A percentile compares a stretch with the other conserved stretches of the same genome.
These are phyloP conservation scores for Primulina tabacum DNA, from an alignment of 257 asterid genomes.

Conservation along the genomic window DNA sequence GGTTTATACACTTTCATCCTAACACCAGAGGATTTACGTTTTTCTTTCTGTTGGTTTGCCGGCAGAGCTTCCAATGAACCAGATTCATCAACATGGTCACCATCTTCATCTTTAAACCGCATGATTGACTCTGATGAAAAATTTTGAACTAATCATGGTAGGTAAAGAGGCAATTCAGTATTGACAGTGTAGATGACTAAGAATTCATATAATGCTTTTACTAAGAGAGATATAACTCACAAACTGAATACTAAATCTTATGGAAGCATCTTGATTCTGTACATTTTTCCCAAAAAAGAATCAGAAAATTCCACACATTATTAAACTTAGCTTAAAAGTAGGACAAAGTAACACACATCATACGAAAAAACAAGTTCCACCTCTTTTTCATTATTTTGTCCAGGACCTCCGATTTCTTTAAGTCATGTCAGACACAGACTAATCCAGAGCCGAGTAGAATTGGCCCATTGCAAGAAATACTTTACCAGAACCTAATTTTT, in stretches of 20 bases:
- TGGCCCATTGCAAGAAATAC: neutral
- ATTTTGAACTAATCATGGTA: neutral
- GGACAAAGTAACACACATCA: neutral
- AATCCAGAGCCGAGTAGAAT: neutral
- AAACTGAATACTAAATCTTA: conserved; percentile 14
- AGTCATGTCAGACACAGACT: neutral
- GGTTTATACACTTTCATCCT: conserved; percentile 49
- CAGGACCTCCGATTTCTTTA: neutral
- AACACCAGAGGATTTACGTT: conserved; percentile 44
- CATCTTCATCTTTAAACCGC: conserved; percentile 42
- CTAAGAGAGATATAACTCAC: neutral
- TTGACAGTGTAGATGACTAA: neutral
- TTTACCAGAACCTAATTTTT: neutral
- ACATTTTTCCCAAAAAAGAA: neutral
- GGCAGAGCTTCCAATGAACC: conserved; percentile 45
- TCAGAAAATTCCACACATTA: conserved; percentile 13
- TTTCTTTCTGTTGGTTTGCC: conserved; percentile 41
- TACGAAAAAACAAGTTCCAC: conserved; percentile 18
- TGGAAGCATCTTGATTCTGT: neutral
- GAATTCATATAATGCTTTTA: conserved; percentile 16
- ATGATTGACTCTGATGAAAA: conserved; percentile 30
- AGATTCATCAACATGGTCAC: conserved; percentile 59
- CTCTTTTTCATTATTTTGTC: neutral
- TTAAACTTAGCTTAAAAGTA: conserved; percentile 12
- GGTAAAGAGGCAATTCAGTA: neutral